Percentiles rank a stretch among this genome's conserved stretches.
These are phyloP conservation scores for Ceratocystiopsis minuta DNA, from an alignment of 2,329 filamentous ascomycete genomes.

Conservation along the genomic window DNA sequence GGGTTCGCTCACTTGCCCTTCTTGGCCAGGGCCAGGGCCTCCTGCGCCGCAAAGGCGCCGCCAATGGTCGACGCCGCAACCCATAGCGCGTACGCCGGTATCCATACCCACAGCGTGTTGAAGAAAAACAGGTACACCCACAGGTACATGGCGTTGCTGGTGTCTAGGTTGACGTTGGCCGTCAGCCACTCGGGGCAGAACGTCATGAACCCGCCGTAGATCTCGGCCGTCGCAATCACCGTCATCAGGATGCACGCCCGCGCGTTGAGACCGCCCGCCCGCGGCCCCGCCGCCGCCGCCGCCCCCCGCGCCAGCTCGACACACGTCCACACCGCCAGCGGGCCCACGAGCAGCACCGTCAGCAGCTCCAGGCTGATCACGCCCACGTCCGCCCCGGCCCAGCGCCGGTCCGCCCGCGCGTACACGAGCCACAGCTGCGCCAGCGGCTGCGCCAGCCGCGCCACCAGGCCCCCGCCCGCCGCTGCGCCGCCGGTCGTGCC, in stretches of 20 bases:
- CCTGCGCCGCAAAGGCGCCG: constrained; percentile 29
- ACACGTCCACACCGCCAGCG: constrained; percentile 40
- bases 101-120: constrained; percentile 49
- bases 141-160: constrained; percentile 48
- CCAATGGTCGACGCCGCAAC: constrained; percentile 36
- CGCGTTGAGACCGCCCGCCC: constrained; percentile 21
- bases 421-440: constrained; percentile 53
- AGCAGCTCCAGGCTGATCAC: constrained; percentile 48
- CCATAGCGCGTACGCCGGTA: constrained; percentile 41
- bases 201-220: constrained; percentile 55
- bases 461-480: constrained; percentile 17
- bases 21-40: constrained; percentile 14
- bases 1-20: constrained; percentile 17
- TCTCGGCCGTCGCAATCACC: constrained; percentile 44
- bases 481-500: constrained; percentile 15
- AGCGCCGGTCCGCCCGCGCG: constrained; percentile 42
- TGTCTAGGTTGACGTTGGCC: constrained; percentile 42
- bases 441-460: constrained; percentile 19
- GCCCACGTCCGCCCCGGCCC: constrained; percentile 43
- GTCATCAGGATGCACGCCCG: constrained; percentile 44
- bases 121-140: constrained; percentile 54
- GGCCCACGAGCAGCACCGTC: constrained; percentile 45
- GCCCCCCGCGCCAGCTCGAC: constrained; percentile 32
- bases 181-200: constrained; percentile 54
- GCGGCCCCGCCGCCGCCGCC: background rate